A percentile compares a stretch with the other conserved stretches of the same genome.
phyloP scores from a whole-genome alignment of 257 asterid species.

The Nyctanthes arbortristis region DNA sequence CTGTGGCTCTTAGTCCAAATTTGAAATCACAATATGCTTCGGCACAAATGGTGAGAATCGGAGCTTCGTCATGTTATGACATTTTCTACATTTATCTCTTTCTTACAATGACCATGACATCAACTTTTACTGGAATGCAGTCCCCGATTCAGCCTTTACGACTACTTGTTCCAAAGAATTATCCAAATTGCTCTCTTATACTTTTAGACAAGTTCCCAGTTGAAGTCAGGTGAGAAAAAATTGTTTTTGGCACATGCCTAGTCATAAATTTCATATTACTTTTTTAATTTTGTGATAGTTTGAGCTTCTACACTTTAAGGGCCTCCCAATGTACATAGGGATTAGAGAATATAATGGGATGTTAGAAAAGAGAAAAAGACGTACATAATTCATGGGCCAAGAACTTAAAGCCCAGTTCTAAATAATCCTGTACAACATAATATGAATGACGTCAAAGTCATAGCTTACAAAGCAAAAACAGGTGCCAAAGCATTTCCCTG shows the following conservation, averaged over 20 bases:
- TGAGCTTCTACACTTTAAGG: slow-evolving; percentile 1
- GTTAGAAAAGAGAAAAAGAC: neutral
- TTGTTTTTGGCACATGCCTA: neutral
- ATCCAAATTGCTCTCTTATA: slow-evolving; percentile 83
- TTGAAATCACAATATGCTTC: slow-evolving; percentile 90
- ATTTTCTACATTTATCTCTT: slow-evolving; percentile 13
- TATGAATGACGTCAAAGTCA: too few species aligned
- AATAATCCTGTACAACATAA: too few species aligned
- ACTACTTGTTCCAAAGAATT: slow-evolving; percentile 72
- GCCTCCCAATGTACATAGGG: neutral
- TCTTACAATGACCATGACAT: slow-evolving; percentile 19
- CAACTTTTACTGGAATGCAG: slow-evolving; percentile 45
- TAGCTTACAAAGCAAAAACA: too few species aligned
- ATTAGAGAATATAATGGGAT: neutral
- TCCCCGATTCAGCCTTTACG: slow-evolving; percentile 92
- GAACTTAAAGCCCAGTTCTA: too few species aligned
- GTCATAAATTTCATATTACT: neutral
- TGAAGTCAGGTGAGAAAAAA: slow-evolving; percentile 71
- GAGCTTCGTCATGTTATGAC: slow-evolving; percentile 12
- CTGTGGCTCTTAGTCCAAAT: slow-evolving; percentile 83
- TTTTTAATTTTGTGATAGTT: neutral
- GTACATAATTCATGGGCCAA: too few species aligned
- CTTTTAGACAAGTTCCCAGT: slow-evolving; percentile 91
- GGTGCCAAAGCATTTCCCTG: too few species aligned
- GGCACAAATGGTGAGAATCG: slow-evolving; percentile 75